phyloP scores from a whole-genome alignment of 2,329 filamentous ascomycete species.

The Colletotrichum spaethianum region DNA sequence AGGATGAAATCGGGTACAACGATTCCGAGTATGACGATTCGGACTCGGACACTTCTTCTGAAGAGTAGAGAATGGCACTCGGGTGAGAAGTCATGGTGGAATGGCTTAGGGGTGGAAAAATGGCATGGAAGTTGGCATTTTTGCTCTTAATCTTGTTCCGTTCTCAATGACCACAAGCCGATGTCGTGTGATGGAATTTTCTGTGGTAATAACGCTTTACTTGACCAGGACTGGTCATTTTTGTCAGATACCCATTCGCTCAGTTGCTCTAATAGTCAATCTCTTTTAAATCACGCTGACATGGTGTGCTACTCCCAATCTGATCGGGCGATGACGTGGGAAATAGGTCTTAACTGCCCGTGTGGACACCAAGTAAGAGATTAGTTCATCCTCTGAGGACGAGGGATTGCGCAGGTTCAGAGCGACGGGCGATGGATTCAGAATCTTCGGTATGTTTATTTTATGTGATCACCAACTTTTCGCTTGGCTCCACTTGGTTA shows the following conservation, averaged over 20 bases:
- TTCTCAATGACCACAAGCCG: background rate
- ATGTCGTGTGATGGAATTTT: background rate
- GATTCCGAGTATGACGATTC: constrained; percentile 25
- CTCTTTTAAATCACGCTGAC: background rate
- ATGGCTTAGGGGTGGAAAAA: background rate
- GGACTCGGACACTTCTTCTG: background rate
- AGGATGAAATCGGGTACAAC: constrained; percentile 40
- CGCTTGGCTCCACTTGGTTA: no score
- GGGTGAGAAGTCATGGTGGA: background rate
- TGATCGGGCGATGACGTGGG: no score
- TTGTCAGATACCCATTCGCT: constrained; percentile 3
- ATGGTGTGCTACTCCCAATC: no score
- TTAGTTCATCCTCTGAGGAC: background rate
- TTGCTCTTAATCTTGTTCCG: background rate
- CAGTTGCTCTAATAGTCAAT: background rate
- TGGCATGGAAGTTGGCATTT: no score
- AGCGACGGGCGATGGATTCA: no score
- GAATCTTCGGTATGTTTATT: no score
- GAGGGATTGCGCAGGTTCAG: no score
- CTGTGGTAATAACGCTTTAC: background rate
- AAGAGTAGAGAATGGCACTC: background rate
- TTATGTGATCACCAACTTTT: no score
- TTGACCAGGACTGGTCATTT: background rate
- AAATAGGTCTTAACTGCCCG: background rate
- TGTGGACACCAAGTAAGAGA: no score